Evolutionary conservation across 148 eudicot genomes (phyloP), one percentile per base, ranked within the genome.

Genomic region (Suaeda aralocaspica): DNA sequence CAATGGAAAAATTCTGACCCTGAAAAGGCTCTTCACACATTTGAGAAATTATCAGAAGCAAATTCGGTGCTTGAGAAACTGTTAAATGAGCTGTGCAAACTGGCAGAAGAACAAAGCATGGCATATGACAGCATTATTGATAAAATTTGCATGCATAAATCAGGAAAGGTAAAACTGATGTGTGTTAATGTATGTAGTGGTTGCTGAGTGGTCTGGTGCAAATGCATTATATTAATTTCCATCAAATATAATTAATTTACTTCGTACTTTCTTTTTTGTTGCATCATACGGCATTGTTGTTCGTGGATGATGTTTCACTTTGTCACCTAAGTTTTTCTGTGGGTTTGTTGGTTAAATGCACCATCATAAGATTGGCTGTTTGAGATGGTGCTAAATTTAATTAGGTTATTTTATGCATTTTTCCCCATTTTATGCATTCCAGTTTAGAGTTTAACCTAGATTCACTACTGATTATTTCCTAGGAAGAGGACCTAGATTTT

Each of bases 1-100:
- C 87, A 89, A 84, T 95, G 99, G 99, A 92, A 95, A 84, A 95
- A 87, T 63, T 82, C 92, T 65, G 96, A 94, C 39, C 99, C 99
- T 59, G 83, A 83, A 61, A 84, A 74, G 74, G 85, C 97, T 48
- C 74, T 67, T 52, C 75, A 80, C 64, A 85, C 87, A 67, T 89
- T 96, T 91, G 83, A 63, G 77, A 86, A 86, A 71, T 86, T 95
- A 71, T 86, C 96, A 49, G 85, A 89, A 68, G 89, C 85, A 63
- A 95, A 91, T 75, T 74, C 84, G 46, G 62, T 78, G 55, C 93
- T 95, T 67, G 97, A 95, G 73, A 56, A 72, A 56, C 79, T 76
- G 26, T 81, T 95, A 39, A 86, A 79, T 34, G 66, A 73, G 75
- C 79, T 91, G 68, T 84, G 85, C 63, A 77, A 74, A 70, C 71